Base-by-base conservation (phyloP, 768 basidiomycete genomes). In the Coprinopsis strossmayeri region DNA sequence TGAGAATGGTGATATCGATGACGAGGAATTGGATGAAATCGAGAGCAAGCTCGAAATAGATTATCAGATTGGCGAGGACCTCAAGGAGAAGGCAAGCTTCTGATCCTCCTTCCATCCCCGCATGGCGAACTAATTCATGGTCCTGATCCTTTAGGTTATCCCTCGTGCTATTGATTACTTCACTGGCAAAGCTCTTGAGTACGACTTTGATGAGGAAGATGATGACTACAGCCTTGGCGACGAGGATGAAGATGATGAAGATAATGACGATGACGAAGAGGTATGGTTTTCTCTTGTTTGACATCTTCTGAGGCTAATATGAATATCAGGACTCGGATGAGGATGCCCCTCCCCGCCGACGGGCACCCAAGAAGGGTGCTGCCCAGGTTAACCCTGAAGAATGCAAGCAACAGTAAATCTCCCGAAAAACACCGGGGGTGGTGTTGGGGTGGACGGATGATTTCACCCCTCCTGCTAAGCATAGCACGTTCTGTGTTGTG, bases 111-210 rank as follows among this genome's bases (percentile, higher is more conserved):
- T 34, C 27, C 32, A 7, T 18, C 45, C n/a, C 9, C 43, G 37
- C 30, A 25, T 46, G 30, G 4, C 30, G 35, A 1, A 45, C 18
- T 21, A 34, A 24, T 9, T 17, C 4, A 27, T 30, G n/a, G n/a
- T 30, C n/a, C 27, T 18, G 5, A 30, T 44, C 43, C 3, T 43
- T 2, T 55, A 95, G 91, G 78, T 97, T 61, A 91, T 99, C 52
- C 94, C 95, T 47, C 88, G 88, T 53, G 95, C 93, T 11, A 72
- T 98, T 50, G 96, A 98, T 68, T 97, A 87, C 74, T 99, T 99
- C 73, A 96, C 93, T 4, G 94, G 94, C 55, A 94, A 94, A 69
- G 91, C 93, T 12, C 79, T 96, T 42, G 84, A 91, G 57, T 92
- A 84, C 63, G 90, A 90, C 34, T 63, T 74, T 55, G 54, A 71